These are phyloP conservation scores for Periconia digitata DNA, from an alignment of 2,329 filamentous ascomycete genomes.

Conservation along the genomic window DNA sequence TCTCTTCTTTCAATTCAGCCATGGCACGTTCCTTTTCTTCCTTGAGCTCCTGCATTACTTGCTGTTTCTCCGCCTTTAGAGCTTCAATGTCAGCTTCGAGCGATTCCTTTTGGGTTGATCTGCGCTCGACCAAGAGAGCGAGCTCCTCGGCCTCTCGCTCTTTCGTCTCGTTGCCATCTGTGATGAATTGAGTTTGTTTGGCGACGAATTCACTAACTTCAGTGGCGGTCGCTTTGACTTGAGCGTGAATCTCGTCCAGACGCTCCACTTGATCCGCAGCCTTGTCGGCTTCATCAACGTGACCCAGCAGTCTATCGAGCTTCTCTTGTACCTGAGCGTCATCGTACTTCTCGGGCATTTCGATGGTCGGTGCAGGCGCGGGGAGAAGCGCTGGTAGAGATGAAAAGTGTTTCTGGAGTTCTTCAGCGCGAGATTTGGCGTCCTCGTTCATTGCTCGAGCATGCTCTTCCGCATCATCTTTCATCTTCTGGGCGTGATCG, in stretches of 20 bases:
- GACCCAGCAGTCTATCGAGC: slow-evolving; percentile 57
- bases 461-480: slow-evolving; percentile 48
- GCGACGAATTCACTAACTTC: slow-evolving; percentile 83
- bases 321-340: slow-evolving; percentile 59
- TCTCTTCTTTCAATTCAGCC: slow-evolving; percentile 38
- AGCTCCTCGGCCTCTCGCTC: slow-evolving; percentile 81
- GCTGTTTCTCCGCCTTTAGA: slow-evolving; percentile 49
- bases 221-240: slow-evolving; percentile 80
- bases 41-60: slow-evolving; percentile 36
- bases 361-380: slow-evolving; percentile 50
- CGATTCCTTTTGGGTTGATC: slow-evolving; percentile 66
- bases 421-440: slow-evolving; percentile 45
- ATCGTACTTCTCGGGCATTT: slow-evolving; percentile 50
- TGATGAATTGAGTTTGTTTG: slow-evolving; percentile 71
- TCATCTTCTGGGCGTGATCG: slow-evolving; percentile 73
- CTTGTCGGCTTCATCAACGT: slow-evolving; percentile 64
- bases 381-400: slow-evolving; percentile 50
- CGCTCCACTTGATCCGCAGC: slow-evolving; percentile 76
- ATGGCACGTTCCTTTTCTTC: slow-evolving; percentile 47
- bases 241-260: slow-evolving; percentile 84
- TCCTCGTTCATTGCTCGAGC: slow-evolving; percentile 47
- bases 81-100: slow-evolving; percentile 51
- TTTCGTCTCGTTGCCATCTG: slow-evolving; percentile 75
- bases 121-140: slow-evolving; percentile 76
- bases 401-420: slow-evolving; percentile 44